A percentile compares a stretch with the other conserved stretches of the same genome.
Conservation (phyloP, 345 rosid genomes). For the Carallia brachiata region DNA sequence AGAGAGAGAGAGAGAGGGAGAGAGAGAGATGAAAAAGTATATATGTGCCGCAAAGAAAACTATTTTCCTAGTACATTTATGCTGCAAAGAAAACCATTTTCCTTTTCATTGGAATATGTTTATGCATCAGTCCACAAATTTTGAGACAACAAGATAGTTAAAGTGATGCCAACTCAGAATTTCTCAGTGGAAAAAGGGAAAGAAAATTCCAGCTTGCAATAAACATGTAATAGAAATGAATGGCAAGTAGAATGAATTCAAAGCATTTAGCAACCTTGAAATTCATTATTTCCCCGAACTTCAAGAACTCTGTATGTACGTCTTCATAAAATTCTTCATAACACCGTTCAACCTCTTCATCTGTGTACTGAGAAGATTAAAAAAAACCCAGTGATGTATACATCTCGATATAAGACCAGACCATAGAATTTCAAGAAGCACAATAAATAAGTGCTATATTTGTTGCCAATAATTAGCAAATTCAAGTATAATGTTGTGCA, state of each 20-base stretch:
- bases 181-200: neutral
- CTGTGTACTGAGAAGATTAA: conserved; percentile 64
- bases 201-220: neutral
- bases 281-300: conserved; percentile 90
- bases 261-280: conserved; percentile 66
- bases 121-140: neutral
- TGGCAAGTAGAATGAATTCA: conserved; percentile 1
- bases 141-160: neutral
- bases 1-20: too few relatives aligned
- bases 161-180: neutral
- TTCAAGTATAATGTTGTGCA: too few relatives aligned
- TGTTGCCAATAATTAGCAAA: too few relatives aligned
- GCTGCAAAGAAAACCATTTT: too few relatives aligned
- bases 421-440: neutral
- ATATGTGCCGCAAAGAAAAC: too few relatives aligned
- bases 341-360: conserved; percentile 78
- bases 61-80: too few relatives aligned
- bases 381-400: conserved; percentile 14
- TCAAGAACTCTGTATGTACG: conserved; percentile 94
- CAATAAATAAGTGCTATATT: too few relatives aligned
- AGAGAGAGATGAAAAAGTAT: too few relatives aligned
- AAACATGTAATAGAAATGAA: neutral
- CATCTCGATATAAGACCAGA: neutral
- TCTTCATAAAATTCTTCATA: conserved; percentile 97
- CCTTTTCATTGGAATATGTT: neutral